Evolutionary conservation across 345 rosid genomes (phyloP).

Genomic region (Linum tenue): DNA sequence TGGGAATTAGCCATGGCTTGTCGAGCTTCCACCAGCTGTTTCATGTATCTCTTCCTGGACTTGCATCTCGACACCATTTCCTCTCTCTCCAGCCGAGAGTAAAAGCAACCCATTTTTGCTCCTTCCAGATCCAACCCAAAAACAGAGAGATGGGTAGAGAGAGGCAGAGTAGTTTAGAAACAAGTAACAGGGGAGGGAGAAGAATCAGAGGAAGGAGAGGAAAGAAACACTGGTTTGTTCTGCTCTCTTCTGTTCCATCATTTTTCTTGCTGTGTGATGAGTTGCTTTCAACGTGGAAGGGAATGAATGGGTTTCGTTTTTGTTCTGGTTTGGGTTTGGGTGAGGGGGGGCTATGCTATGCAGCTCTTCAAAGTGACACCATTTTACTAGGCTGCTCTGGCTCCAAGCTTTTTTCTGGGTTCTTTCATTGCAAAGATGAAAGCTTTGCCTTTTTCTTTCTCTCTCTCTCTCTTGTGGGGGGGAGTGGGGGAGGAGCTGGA

Average conservation of each 20-base stretch:
- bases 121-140: not conserved
- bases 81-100: constrained; percentile 65
- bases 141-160: not conserved
- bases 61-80: constrained; percentile 85
- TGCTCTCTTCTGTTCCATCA: too few relatives aligned
- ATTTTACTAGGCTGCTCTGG: not conserved
- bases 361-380: not conserved
- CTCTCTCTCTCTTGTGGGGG: not conserved
- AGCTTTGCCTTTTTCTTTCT: not conserved
- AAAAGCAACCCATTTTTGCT: constrained; percentile 69
- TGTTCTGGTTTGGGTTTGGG: not conserved
- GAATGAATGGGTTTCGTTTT: too few relatives aligned
- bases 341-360: not conserved
- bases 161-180: not conserved
- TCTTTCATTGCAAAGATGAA: not conserved
- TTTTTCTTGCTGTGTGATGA: not conserved
- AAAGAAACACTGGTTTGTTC: not conserved
- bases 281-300: not conserved
- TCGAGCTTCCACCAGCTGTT: constrained; percentile 72
- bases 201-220: not conserved
- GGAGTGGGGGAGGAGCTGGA: not conserved
- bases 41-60: constrained; percentile 81
- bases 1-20: constrained; percentile 76
- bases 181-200: not conserved
- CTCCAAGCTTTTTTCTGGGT: not conserved